Conservation (phyloP, 257 asterid genomes). For the Paulownia fortunei region DNA sequence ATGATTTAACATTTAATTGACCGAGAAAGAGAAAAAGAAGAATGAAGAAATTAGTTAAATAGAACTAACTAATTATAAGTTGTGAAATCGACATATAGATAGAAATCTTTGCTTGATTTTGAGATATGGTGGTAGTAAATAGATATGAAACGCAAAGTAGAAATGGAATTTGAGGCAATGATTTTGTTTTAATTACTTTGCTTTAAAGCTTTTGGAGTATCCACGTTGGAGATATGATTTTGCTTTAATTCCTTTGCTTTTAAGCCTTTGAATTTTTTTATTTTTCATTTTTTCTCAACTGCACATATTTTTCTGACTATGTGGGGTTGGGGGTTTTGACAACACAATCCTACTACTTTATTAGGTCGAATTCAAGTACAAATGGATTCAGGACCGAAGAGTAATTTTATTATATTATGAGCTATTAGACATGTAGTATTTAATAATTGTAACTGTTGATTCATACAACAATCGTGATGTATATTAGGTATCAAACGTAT, state of each 20-base stretch:
- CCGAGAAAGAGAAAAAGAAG: too few species aligned
- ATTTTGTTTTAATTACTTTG: constrained; percentile 34
- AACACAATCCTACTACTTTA: too few species aligned
- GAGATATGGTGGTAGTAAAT: neutral
- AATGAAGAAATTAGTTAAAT: neutral
- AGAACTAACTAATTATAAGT: too few species aligned
- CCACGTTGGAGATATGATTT: constrained; percentile 22
- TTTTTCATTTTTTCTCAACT: neutral
- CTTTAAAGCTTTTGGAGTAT: constrained; percentile 37
- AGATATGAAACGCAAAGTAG: constrained; percentile 11
- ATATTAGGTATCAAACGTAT: too few species aligned
- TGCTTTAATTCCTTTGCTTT: constrained; percentile 28
- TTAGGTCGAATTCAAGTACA: neutral
- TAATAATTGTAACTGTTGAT: neutral
- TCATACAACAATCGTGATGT: too few species aligned
- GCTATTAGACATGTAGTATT: neutral
- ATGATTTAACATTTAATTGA: too few species aligned
- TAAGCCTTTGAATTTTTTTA: constrained; percentile 23
- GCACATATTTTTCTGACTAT: neutral
- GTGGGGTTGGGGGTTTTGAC: neutral
- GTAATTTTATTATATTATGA: too few species aligned
- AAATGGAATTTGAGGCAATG: constrained; percentile 22
- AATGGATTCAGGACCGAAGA: neutral
- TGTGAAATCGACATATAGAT: neutral
- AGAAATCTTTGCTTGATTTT: neutral